Evolutionary conservation across 805 yeast species (phyloP).

Genomic region (Barnettozyma pratensis): DNA sequence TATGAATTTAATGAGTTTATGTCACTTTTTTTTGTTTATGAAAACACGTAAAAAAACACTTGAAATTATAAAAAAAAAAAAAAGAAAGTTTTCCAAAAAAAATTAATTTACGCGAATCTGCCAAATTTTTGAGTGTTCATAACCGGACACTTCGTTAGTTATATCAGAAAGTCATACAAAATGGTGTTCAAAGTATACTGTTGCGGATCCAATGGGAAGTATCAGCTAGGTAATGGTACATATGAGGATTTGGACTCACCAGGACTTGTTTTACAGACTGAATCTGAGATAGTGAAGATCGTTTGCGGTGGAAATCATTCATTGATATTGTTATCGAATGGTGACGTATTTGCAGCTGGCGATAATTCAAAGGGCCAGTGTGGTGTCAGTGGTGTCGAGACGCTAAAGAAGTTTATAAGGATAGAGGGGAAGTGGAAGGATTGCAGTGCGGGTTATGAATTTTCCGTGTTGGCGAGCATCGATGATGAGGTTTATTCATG

Average conservation of each 20-base stretch:
- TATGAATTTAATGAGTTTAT: no score
- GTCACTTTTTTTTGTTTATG: no score
- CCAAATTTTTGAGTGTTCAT: not conserved
- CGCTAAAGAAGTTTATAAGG: conserved; percentile 15
- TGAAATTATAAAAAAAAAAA: not conserved
- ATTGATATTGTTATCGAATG: conserved; percentile 47
- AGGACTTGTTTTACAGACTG: conserved; percentile 7
- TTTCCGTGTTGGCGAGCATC: conserved; percentile 43
- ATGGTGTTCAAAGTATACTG: conserved; percentile 32
- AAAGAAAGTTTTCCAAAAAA: not conserved
- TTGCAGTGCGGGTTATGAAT: conserved; percentile 80
- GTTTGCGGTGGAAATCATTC: conserved; percentile 90
- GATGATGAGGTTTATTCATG: conserved; percentile 39
- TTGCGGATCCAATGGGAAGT: conserved; percentile 83
- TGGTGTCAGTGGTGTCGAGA: conserved; percentile 24
- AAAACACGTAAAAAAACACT: not conserved
- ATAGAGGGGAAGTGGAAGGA: conserved; percentile 34
- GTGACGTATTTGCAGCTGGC: conserved; percentile 56
- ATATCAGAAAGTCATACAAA: not conserved
- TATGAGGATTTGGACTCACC: conserved; percentile 42
- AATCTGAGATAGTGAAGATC: conserved; percentile 36
- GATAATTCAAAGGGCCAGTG: conserved; percentile 53
- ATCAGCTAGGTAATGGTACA: conserved; percentile 63
- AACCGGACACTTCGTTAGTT: not conserved
- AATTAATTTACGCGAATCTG: no score